These are phyloP conservation scores for Fusarium decemcellulare DNA, from an alignment of 2,329 filamentous ascomycete genomes.

Conservation along the genomic window DNA sequence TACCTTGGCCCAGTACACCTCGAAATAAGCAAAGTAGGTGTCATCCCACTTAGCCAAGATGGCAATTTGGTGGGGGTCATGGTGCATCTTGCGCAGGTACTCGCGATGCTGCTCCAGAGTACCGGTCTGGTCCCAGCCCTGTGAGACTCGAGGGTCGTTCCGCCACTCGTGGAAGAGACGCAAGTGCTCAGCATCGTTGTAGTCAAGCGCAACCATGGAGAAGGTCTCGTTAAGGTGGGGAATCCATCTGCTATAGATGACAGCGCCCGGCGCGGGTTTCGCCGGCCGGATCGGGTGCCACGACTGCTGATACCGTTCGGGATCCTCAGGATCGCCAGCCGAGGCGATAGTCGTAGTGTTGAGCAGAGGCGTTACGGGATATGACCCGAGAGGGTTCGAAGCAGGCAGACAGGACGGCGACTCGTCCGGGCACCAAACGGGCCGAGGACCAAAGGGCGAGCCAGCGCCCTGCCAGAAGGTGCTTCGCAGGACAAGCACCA, in stretches of 20 bases:
- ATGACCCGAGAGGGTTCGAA: slow-evolving; percentile 57
- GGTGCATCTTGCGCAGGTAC: slow-evolving; percentile 78
- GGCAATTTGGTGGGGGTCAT: slow-evolving; percentile 79
- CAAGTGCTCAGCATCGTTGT: slow-evolving; percentile 73
- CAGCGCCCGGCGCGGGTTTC: slow-evolving; percentile 78
- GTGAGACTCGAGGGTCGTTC: slow-evolving; percentile 85
- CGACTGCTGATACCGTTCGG: slow-evolving; percentile 63
- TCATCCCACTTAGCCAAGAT: slow-evolving; percentile 81
- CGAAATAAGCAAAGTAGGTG: slow-evolving; percentile 81
- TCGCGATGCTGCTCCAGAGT: slow-evolving; percentile 81
- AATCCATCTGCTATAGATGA: slow-evolving; percentile 85
- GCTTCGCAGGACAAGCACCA: slow-evolving; percentile 62
- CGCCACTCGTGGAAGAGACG: slow-evolving; percentile 84
- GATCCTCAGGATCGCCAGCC: slow-evolving; percentile 58
- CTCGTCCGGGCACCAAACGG: slow-evolving; percentile 71
- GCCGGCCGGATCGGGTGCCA: slow-evolving; percentile 80
- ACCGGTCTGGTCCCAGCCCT: slow-evolving; percentile 85
- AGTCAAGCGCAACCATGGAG: slow-evolving; percentile 82
- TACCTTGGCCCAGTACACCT: slow-evolving; percentile 82
- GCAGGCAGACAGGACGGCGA: slow-evolving; percentile 53
- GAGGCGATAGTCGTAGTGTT: slow-evolving; percentile 59
- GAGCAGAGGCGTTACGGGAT: slow-evolving; percentile 64
- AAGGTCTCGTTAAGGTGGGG: slow-evolving; percentile 83
- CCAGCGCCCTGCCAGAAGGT: slow-evolving; percentile 81
- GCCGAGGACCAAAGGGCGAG: slow-evolving; percentile 75